Base-by-base conservation (phyloP, 2,329 filamentous ascomycete species). In the Diaporthe humulicola region DNA sequence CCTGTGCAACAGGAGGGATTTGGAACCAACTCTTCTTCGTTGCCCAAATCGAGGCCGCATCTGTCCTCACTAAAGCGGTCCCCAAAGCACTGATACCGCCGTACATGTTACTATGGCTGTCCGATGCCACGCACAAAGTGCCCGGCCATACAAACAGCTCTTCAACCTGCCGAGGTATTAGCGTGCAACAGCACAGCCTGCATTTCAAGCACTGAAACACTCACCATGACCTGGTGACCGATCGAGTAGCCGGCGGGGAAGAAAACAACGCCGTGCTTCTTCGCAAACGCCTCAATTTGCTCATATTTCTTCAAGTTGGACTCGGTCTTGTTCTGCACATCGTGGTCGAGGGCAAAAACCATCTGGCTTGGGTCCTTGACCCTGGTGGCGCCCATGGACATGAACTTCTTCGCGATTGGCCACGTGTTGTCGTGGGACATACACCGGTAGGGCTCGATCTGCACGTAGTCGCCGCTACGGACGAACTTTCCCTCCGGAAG, bases 21-120 rank as follows among this genome's bases (percentile, higher is more conserved):
- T 97, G 94, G 91, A 92, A 98, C 95, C 95, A 98, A 0, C 93
- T 98, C 78, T 89, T 87, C 5, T 92, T 91, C 0, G 95, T 98
- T 0, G 94, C 93, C 93, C 93, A 98, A 52, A 98, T 95, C 78
- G 90, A 91, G 0, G 95, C 95, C 3, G 94, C 96, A 81, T 98
- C 96, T 0, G 96, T 98, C 50, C 96, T 86, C 3, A 98, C 96
- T 45, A 98, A 89, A 0, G 96, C 90, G 0, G 94, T 96, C 4
- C 95, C 95, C 50, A 97, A 84, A 79, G 90, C 93, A 2, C 92
- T 92, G 9, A 98, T 87, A 48, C 93, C 95, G 54, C 95, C 95
- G 79, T 98, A 98, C 88, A 93, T 93, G 83, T 95, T 97, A 42
- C 88, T 91, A 82, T 98, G 95, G 58, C 87, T 90, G 82, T 96